These are phyloP conservation scores for Erucastrum elatum DNA, from an alignment of 345 rosid species.

Conservation along the genomic window DNA sequence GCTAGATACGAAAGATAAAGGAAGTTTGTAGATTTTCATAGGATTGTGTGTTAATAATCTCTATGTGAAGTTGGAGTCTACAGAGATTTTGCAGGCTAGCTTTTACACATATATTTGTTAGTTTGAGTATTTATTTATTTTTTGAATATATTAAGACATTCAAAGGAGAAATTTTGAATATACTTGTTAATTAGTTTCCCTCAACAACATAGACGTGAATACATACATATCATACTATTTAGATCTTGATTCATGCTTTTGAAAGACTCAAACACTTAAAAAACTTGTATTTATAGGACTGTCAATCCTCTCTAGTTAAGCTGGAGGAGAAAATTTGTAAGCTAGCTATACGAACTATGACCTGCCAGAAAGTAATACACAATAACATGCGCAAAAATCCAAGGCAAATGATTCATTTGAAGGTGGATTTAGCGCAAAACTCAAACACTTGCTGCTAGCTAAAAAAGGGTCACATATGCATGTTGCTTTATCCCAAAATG, in stretches of 20 bases:
- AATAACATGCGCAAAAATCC: background rate
- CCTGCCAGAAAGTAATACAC: background rate
- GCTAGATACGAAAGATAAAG: background rate
- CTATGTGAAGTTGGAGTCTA: background rate
- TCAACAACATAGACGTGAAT: too few species aligned
- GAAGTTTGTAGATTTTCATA: background rate
- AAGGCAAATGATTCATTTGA: background rate
- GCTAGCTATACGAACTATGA: background rate
- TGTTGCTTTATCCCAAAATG: background rate
- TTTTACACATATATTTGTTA: background rate
- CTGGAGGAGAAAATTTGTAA: background rate
- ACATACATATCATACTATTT: too few species aligned
- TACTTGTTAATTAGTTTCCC: background rate
- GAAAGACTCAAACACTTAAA: background rate
- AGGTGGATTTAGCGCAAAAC: background rate
- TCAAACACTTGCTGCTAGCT: background rate
- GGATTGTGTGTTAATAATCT: background rate
- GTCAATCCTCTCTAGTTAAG: background rate
- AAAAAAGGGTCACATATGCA: background rate
- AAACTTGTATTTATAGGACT: background rate
- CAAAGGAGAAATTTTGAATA: background rate
- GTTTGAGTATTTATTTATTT: background rate
- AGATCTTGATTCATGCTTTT: background rate
- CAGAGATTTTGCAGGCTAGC: background rate
- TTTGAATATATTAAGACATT: background rate